These are phyloP conservation scores for Coffea canephora DNA, from an alignment of 257 asterid genomes.

Conservation along the genomic window DNA sequence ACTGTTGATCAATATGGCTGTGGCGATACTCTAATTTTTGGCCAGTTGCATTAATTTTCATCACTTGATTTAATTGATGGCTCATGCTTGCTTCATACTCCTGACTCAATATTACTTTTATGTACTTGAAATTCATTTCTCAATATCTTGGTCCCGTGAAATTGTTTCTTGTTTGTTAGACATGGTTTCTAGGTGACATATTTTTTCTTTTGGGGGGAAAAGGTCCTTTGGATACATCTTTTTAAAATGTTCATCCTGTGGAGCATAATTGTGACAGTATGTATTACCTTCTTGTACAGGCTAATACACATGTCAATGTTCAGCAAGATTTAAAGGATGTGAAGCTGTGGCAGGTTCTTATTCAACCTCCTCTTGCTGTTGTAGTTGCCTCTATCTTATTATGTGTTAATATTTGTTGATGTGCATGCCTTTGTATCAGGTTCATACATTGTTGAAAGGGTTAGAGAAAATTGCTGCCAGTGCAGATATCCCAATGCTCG, in stretches of 20 bases:
- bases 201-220: no score
- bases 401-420: conserved; percentile 19
- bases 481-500: conserved; percentile 94
- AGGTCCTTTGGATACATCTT: background rate
- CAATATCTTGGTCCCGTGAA: background rate
- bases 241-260: conserved; percentile 14
- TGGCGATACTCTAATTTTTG: background rate
- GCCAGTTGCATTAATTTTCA: background rate
- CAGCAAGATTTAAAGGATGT: conserved; percentile 90
- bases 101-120: background rate
- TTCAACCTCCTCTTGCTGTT: background rate
- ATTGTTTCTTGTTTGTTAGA: background rate
- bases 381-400: conserved; percentile 10
- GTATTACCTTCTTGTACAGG: conserved; percentile 51
- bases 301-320: conserved; percentile 90
- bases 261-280: conserved; percentile 18
- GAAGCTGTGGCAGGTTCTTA: conserved; percentile 95
- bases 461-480: conserved; percentile 92
- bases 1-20: background rate
- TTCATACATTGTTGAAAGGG: conserved; percentile 90
- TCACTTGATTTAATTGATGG: background rate
- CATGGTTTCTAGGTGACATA: background rate
- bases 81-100: background rate
- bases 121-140: background rate
- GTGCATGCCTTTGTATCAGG: conserved; percentile 40